Conservation (phyloP, 352 stramenopile species). For the Globisporangium cylindrosporum region DNA sequence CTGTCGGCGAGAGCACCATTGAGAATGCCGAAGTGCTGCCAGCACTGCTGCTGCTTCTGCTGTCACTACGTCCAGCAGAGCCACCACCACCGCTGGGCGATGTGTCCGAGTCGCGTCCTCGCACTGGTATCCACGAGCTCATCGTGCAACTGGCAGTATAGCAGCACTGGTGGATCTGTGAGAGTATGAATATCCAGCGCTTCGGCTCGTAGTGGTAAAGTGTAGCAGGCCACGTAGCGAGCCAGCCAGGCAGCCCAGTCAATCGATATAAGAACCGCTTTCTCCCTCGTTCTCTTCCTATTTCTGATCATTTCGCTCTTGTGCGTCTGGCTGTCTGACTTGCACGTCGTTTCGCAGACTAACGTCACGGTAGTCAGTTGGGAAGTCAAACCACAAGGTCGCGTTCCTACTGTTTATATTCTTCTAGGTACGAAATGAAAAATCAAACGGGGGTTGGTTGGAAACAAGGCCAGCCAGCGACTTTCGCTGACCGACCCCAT, state of each 20-base stretch:
- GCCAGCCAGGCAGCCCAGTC: not conserved
- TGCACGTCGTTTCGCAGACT: conserved; percentile 10
- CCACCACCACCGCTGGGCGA: not conserved
- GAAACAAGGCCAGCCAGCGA: conserved; percentile 11
- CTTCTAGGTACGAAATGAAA: conserved; percentile 3
- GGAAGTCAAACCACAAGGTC: not conserved
- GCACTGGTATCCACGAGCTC: conserved; percentile 10
- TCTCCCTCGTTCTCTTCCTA: not conserved
- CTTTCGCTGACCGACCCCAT: not conserved
- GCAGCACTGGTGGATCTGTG: not conserved
- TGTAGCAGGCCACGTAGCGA: not conserved
- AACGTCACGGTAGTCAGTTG: not conserved
- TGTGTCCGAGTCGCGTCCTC: conserved; percentile 6
- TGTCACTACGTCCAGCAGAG: not conserved
- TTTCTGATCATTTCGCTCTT: not conserved
- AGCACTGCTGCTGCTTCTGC: not conserved
- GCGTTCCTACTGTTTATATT: not conserved
- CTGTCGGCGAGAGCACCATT: conserved; percentile 7
- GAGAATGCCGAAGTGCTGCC: not conserved
- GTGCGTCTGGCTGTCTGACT: no score
- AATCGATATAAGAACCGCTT: not conserved
- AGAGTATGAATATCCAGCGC: not conserved
- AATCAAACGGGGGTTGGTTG: conserved; percentile 6
- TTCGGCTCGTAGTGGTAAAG: not conserved
- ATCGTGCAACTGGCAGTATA: not conserved